These are phyloP conservation scores for Agaricus subrufescens DNA, from an alignment of 768 basidiomycete genomes.

Conservation along the genomic window DNA sequence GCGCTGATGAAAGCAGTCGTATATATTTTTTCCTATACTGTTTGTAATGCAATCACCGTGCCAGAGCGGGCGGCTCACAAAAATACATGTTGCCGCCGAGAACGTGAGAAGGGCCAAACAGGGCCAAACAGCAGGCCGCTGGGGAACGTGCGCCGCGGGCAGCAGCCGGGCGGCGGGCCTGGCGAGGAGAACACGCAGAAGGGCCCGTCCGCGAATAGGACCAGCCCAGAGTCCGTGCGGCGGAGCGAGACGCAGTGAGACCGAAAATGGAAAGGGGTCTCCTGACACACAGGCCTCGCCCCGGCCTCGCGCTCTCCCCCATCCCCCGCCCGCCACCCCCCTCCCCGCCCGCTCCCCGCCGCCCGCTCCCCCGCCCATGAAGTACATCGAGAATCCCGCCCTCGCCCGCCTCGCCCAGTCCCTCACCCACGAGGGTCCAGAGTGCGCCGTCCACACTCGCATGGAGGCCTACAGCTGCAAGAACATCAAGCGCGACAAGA, in stretches of 20 bases:
- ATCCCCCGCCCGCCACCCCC: conserved; percentile 5
- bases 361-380: conserved; percentile 45
- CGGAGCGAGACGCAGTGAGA: neutral
- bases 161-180: neutral
- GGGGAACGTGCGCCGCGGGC: conserved; percentile 1
- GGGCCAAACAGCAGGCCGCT: neutral
- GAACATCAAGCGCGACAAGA: conserved; percentile 95
- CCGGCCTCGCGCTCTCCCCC: neutral
- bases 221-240: no score
- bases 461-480: conserved; percentile 98
- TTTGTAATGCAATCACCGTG: neutral
- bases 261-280: conserved; percentile 3
- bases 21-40: neutral
- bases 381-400: conserved; percentile 84
- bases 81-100: conserved; percentile 2
- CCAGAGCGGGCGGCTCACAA: neutral
- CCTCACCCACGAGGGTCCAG: conserved; percentile 81
- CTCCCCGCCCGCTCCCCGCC: neutral
- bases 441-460: conserved; percentile 85
- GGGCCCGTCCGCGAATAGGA: no score
- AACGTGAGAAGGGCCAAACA: conserved; percentile 1
- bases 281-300: conserved; percentile 1
- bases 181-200: neutral
- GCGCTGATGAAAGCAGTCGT: no score
- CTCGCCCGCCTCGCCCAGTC: conserved; percentile 72